Percentiles rank a stretch among this genome's conserved stretches.
phyloP scores from a whole-genome alignment of 2,329 filamentous ascomycete genomes.

The Gaeumannomyces sp. region DNA sequence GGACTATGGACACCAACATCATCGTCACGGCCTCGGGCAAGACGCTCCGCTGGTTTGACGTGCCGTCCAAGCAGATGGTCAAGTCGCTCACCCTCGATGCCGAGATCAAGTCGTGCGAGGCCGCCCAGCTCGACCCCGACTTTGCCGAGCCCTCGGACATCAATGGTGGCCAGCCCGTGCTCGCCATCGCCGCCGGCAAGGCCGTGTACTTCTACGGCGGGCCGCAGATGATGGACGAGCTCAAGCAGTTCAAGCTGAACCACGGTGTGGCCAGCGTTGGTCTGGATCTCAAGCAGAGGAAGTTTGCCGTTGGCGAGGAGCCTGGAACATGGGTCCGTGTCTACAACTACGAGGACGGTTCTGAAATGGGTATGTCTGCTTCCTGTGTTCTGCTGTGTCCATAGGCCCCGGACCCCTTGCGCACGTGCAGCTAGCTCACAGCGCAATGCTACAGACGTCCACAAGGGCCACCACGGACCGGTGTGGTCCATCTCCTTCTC shows the following conservation, averaged over 20 bases:
- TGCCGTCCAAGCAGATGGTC: constrained; percentile 68
- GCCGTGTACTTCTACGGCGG: constrained; percentile 89
- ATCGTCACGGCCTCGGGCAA: constrained; percentile 90
- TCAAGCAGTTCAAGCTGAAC: constrained; percentile 74
- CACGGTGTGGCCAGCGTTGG: constrained; percentile 90
- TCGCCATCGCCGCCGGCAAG: constrained; percentile 92
- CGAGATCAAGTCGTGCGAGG: constrained; percentile 85
- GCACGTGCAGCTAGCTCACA: neutral
- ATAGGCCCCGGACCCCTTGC: neutral
- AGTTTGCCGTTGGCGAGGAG: constrained; percentile 84
- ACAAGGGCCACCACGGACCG: constrained; percentile 94
- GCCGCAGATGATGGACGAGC: constrained; percentile 55
- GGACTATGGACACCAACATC: constrained; percentile 82
- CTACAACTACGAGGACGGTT: constrained; percentile 78
- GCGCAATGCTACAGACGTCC: constrained; percentile 55
- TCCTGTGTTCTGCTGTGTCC: neutral
- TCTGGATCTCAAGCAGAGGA: constrained; percentile 72
- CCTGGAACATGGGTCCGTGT: constrained; percentile 96
- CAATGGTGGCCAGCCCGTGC: constrained; percentile 61
- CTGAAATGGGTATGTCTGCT: constrained; percentile 59
- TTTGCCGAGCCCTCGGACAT: constrained; percentile 56
- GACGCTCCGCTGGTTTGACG: constrained; percentile 89
- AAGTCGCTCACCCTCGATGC: constrained; percentile 75
- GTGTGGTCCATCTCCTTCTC: constrained; percentile 96
- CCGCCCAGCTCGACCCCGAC: constrained; percentile 61